Base-by-base conservation (phyloP, 805 yeast species). In the Brettanomyces sp. region DNA sequence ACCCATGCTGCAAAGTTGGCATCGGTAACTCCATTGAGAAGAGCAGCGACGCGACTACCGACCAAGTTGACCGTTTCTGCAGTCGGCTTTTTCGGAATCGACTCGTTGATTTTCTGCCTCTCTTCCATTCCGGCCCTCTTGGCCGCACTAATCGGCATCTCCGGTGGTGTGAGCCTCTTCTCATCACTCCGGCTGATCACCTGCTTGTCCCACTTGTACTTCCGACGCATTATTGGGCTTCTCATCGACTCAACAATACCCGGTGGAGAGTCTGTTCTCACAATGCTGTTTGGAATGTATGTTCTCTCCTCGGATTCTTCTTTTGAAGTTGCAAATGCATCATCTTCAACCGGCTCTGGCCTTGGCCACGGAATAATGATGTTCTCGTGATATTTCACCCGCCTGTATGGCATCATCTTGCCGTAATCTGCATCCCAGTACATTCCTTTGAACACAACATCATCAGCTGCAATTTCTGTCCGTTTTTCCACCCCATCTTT, bases 281-380 rank as follows among this genome's bases (percentile, higher is more conserved):
- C 79, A 5, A 86, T 65, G 18, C 85, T 74, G 47, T 80, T 81
- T 21, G 85, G 82, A 64, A 78, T 83, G 63, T 72, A 85, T 4
- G 96, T 80, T 61, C 88, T 82, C 55, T 79, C 85, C 50, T 80
- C 76, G 2, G 77, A 88, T 2, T 68, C 64, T 8, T 69, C 76
- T 28, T 75, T 73, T 5, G 64, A 60, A 1, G 95, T 85, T 3
- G 81, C 76, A 51, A 77, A 68, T 30, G 59, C 66, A 43, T 80
- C 81, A 52, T 81, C 88, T 51, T 76, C 76, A 3, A 56, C 53
- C 0, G 70, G 66, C 33, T 72, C 79, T 1, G 93, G 90, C 54
- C 77, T 74, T 36, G 96, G 96, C 95, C 95, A 91, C 45, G 97
- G 97, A 43, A 90, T 80, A 23, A 80, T 76, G 45, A 87, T 68